Percentiles rank a stretch among this genome's conserved stretches.
These are phyloP conservation scores for Haematococcus sp. DNA, from an alignment of 139 green algal genomes.

Conservation along the genomic window DNA sequence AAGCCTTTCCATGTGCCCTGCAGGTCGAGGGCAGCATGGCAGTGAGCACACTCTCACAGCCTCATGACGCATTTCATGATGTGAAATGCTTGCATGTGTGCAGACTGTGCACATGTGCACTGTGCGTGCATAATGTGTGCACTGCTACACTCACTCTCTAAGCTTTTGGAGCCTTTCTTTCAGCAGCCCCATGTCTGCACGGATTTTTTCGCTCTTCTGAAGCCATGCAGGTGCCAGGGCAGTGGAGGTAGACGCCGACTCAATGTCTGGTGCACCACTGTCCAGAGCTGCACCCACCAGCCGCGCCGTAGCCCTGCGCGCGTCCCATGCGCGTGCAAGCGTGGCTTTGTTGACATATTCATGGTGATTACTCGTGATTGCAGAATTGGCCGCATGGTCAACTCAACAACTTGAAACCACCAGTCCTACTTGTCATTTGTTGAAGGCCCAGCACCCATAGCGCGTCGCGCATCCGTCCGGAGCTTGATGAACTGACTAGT, in stretches of 20 bases:
- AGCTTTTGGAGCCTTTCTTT: constrained; percentile 55
- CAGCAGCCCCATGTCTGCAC: constrained; percentile 45
- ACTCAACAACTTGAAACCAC: neutral
- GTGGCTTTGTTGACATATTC: neutral
- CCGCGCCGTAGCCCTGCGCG: constrained; percentile 45
- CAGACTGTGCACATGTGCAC: neutral
- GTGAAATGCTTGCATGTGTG: neutral
- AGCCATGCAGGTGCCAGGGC: constrained; percentile 46
- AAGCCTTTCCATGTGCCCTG: constrained; percentile 53
- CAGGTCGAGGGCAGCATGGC: too few species aligned
- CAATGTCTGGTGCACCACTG: constrained; percentile 34
- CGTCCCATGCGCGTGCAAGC: too few species aligned
- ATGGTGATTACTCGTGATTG: too few species aligned
- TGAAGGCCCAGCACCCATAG: constrained; percentile 7
- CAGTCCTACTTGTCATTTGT: constrained; percentile 12
- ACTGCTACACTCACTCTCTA: constrained; percentile 38
- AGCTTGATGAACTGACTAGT: constrained; percentile 46
- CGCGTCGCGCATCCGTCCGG: constrained; percentile 34
- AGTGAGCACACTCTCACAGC: too few species aligned
- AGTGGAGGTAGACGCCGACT: constrained; percentile 23
- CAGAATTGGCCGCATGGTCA: neutral
- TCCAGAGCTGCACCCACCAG: constrained; percentile 50
- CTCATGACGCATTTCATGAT: too few species aligned
- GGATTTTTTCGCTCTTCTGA: constrained; percentile 43
- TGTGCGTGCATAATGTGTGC: too few species aligned